These are phyloP conservation scores for Xerocomellus amylosporus DNA, from an alignment of 768 basidiomycete species.

Conservation along the genomic window DNA sequence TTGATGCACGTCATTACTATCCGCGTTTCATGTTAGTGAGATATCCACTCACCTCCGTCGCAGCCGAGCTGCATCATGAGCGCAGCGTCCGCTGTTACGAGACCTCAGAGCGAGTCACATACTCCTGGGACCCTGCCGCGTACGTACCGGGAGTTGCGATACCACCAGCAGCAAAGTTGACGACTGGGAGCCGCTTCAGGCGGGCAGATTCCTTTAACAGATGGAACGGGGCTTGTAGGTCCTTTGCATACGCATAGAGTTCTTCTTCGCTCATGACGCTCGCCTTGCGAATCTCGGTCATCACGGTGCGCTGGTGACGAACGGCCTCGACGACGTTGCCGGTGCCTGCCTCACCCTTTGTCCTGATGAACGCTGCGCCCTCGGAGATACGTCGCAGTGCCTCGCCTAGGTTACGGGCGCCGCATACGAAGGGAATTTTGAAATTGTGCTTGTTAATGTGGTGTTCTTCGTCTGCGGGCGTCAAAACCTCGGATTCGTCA, in stretches of 20 bases:
- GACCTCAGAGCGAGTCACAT: not conserved
- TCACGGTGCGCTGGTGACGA: conserved; percentile 82
- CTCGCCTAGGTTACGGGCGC: conserved; percentile 92
- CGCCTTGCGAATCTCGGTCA: conserved; percentile 79
- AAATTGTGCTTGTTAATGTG: conserved; percentile 97
- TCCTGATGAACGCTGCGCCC: conserved; percentile 97
- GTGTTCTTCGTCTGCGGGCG: conserved; percentile 93
- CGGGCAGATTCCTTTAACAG: conserved; percentile 95
- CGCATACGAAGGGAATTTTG: conserved; percentile 96
- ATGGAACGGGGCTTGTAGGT: conserved; percentile 91
- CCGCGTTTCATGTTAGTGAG: not conserved
- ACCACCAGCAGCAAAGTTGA: conserved; percentile 96
- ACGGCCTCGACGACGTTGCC: conserved; percentile 94
- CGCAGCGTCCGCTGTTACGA: conserved; percentile 77
- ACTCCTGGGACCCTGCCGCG: not conserved
- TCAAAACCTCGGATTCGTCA: conserved; percentile 92
- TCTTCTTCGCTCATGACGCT: conserved; percentile 93
- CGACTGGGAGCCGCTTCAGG: conserved; percentile 88
- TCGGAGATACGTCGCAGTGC: conserved; percentile 95
- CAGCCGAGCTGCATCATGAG: conserved; percentile 99
- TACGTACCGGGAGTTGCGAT: conserved; percentile 81
- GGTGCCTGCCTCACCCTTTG: conserved; percentile 91
- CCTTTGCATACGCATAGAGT: conserved; percentile 89
- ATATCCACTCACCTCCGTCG: conserved; percentile 72
- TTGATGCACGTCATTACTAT: conserved; percentile 27